Conservation (phyloP, 805 yeast species). For the Candida xyloterini region DNA sequence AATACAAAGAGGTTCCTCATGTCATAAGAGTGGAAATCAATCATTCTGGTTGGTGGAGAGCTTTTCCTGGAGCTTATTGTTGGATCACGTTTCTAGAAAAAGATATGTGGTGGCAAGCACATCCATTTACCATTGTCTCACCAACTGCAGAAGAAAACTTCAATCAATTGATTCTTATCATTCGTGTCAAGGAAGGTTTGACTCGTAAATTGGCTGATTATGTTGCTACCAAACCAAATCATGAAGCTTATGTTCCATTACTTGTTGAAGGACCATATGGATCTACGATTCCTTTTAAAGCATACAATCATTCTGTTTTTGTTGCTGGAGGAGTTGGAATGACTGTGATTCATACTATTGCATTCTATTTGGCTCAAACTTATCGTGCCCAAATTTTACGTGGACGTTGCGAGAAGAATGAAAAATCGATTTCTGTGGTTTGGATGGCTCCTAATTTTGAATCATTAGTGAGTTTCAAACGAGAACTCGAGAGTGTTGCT, state of each 20-base stretch:
- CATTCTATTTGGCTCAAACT: constrained; percentile 36
- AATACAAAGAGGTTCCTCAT: constrained; percentile 27
- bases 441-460: constrained; percentile 34
- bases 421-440: constrained; percentile 26
- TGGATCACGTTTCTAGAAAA: constrained; percentile 49
- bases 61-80: constrained; percentile 61
- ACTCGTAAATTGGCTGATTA: constrained; percentile 40
- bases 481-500: constrained; percentile 28
- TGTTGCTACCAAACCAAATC: constrained; percentile 32
- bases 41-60: constrained; percentile 52
- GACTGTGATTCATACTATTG: constrained; percentile 52
- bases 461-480: constrained; percentile 28
- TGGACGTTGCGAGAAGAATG: constrained; percentile 19
- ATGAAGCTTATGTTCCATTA: constrained; percentile 38
- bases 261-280: constrained; percentile 66
- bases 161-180: constrained; percentile 40
- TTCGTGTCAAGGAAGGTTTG: constrained; percentile 53
- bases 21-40: constrained; percentile 48
- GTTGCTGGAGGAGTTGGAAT: constrained; percentile 68
- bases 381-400: constrained; percentile 29
- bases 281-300: constrained; percentile 41
- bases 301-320: constrained; percentile 46
- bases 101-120: constrained; percentile 59
- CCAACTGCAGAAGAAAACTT: constrained; percentile 40
- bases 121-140: constrained; percentile 59